phyloP scores from a whole-genome alignment of 495 filamentous ascomycete genomes.

The Annulohypoxylon moriforme region DNA sequence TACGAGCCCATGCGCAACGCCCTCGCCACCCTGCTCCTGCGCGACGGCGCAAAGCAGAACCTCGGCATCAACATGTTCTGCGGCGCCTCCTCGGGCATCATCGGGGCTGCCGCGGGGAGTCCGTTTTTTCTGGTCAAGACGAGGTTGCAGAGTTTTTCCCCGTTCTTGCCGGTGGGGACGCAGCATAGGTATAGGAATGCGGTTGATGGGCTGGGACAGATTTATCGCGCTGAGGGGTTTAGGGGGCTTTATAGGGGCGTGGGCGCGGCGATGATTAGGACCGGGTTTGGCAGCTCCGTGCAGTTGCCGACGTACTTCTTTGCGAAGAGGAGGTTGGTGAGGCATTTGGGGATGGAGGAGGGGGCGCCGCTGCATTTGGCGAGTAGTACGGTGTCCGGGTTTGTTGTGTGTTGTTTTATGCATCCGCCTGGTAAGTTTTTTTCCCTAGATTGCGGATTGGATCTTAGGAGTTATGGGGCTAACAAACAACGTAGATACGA shows the following conservation, averaged over 20 bases:
- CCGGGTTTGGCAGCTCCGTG: conserved; percentile 93
- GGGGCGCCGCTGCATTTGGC: conserved; percentile 89
- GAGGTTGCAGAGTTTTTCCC: conserved; percentile 91
- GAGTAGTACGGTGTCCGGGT: conserved; percentile 89
- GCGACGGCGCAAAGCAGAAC: conserved; percentile 78
- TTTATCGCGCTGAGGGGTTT: conserved; percentile 80
- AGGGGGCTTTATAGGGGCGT: conserved; percentile 89
- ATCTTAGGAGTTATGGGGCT: conserved; percentile 8
- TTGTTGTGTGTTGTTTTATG: conserved; percentile 98
- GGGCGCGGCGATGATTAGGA: conserved; percentile 94
- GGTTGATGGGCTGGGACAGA: conserved; percentile 81
- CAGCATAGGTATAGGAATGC: conserved; percentile 93
- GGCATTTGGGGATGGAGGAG: conserved; percentile 88
- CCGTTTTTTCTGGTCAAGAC: conserved; percentile 99
- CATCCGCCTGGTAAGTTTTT: conserved; percentile 83
- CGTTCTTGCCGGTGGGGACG: conserved; percentile 93
- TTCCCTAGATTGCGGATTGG: neutral
- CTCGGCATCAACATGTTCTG: conserved; percentile 92
- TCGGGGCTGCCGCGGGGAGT: conserved; percentile 89
- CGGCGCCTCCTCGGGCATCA: conserved; percentile 85
- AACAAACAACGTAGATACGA: conserved; percentile 73
- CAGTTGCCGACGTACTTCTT: conserved; percentile 99
- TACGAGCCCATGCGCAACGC: conserved; percentile 90
- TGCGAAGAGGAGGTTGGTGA: conserved; percentile 85
- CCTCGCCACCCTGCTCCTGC: conserved; percentile 72